A percentile compares a stretch with the other conserved stretches of the same genome.
Conservation (phyloP, 75 land plant species). For the Larix kaempferi region DNA sequence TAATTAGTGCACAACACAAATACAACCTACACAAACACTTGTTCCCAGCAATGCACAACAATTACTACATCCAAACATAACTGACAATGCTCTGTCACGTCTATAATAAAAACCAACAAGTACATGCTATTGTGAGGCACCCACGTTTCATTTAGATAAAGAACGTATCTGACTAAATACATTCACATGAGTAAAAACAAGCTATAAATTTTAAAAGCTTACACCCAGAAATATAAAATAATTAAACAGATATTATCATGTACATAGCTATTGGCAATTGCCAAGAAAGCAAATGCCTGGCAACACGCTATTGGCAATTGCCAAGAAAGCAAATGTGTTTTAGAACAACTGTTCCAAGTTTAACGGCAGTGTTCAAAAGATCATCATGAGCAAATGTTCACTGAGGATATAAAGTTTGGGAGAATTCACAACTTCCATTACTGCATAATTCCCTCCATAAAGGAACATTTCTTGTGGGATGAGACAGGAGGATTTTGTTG, state of each 20-base stretch:
- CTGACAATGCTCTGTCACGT: background rate
- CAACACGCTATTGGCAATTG: too few relatives aligned
- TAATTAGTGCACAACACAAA: background rate
- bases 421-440: background rate
- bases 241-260: background rate
- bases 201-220: background rate
- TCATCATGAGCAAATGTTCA: background rate
- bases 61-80: background rate
- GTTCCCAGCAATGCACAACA: background rate
- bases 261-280: too few relatives aligned
- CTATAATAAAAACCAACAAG: background rate
- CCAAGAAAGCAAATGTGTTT: too few relatives aligned
- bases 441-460: background rate
- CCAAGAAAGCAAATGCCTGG: too few relatives aligned
- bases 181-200: background rate
- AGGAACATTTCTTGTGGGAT: background rate
- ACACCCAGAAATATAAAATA: background rate
- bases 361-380: too few relatives aligned
- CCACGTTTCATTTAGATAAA: background rate
- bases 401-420: background rate
- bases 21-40: conserved; percentile 4
- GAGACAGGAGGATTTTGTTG: background rate
- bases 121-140: background rate
- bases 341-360: too few relatives aligned
- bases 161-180: background rate